phyloP scores from a whole-genome alignment of 2,329 filamentous ascomycete genomes.

The Tolypocladium amazonense region DNA sequence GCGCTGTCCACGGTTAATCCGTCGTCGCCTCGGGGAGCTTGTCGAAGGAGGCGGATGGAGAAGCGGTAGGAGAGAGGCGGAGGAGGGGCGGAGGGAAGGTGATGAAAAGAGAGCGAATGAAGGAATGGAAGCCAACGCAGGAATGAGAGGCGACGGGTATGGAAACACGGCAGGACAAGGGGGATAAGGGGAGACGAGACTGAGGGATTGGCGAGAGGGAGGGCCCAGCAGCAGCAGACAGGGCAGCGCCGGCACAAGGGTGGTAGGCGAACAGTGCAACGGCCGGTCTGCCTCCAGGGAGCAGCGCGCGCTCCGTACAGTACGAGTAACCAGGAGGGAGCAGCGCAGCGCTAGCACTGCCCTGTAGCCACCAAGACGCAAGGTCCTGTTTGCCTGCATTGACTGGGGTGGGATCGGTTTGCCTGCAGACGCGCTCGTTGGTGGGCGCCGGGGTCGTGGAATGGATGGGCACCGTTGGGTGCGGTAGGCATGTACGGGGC shows the following conservation, averaged over 20 bases:
- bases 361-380: neutral
- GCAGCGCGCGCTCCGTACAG: neutral
- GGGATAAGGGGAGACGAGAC: constrained; percentile 6
- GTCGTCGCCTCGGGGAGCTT: constrained; percentile 21
- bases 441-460: neutral
- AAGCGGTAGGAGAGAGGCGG: constrained; percentile 11
- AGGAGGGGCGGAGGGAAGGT: constrained; percentile 6
- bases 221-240: constrained; percentile 4
- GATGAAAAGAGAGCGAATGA: constrained; percentile 15
- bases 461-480: neutral
- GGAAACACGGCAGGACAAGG: constrained; percentile 22
- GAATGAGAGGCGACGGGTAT: constrained; percentile 13
- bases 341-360: neutral
- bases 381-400: neutral
- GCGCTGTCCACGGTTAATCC: constrained; percentile 21
- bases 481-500: neutral
- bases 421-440: neutral
- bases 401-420: neutral
- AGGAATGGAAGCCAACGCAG: constrained; percentile 14
- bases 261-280: neutral
- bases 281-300: neutral
- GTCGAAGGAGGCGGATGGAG: constrained; percentile 16
- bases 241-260: constrained; percentile 1
- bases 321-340: neutral
- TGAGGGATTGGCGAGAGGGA: constrained; percentile 3